A percentile compares a stretch with the other conserved stretches of the same genome.
phyloP scores from a whole-genome alignment of 768 basidiomycete genomes.

The Auricularia cornea region DNA sequence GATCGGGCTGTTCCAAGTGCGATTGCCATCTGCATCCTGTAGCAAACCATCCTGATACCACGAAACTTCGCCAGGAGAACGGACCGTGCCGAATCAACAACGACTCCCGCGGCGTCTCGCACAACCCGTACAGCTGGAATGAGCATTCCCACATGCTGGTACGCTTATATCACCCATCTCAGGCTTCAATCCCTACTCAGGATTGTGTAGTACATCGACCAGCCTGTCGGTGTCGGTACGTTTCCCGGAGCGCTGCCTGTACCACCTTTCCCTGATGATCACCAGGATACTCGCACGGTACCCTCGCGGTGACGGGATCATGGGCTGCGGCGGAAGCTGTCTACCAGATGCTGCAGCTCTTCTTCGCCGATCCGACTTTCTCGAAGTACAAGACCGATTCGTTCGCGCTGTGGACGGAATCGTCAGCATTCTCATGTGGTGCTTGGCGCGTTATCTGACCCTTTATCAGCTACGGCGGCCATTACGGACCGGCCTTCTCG shows the following conservation, averaged over 20 bases:
- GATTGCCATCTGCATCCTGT: no score
- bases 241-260: background rate
- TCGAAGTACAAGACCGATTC: constrained; percentile 35
- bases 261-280: constrained; percentile 26
- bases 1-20: constrained; percentile 54
- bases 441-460: background rate
- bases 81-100: constrained; percentile 55
- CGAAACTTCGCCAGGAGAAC: constrained; percentile 35
- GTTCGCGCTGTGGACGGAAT: constrained; percentile 59
- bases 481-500: constrained; percentile 32
- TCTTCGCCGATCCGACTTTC: constrained; percentile 47
- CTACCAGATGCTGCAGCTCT: constrained; percentile 45
- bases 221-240: constrained; percentile 30
- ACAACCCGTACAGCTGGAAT: constrained; percentile 54
- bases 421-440: constrained; percentile 19
- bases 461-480: constrained; percentile 28
- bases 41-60: background rate
- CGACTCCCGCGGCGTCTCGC: constrained; percentile 38
- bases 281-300: constrained; percentile 55
- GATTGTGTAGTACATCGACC: constrained; percentile 46
- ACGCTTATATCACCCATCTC: background rate
- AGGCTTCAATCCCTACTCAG: background rate
- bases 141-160: constrained; percentile 41
- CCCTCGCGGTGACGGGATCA: constrained; percentile 40
- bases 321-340: constrained; percentile 46